A percentile compares a stretch with the other conserved stretches of the same genome.
Conservation (phyloP, 805 yeast genomes). For the Grigorovia yakushimaensis region DNA sequence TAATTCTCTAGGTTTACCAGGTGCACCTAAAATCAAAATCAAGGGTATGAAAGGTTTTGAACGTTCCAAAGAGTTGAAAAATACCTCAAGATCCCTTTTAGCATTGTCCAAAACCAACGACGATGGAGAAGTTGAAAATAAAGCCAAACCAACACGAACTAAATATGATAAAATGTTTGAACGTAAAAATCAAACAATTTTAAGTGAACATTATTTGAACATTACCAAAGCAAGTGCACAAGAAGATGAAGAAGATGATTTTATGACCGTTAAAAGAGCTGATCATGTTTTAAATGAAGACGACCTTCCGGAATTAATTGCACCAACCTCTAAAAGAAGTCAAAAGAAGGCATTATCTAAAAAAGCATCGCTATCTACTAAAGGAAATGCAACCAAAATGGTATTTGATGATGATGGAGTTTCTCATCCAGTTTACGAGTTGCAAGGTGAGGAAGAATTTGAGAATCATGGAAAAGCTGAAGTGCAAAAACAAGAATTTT, state of each 20-base stretch:
- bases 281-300: slow-evolving; percentile 63
- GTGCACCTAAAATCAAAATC: slow-evolving; percentile 87
- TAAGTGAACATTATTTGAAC: slow-evolving; percentile 79
- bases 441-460: slow-evolving; percentile 85
- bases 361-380: slow-evolving; percentile 53
- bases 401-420: slow-evolving; percentile 90
- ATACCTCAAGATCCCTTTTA: slow-evolving; percentile 62
- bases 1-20: slow-evolving; percentile 82
- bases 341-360: slow-evolving; percentile 80
- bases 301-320: slow-evolving; percentile 50
- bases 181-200: slow-evolving; percentile 83
- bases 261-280: slow-evolving; percentile 67
- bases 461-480: slow-evolving; percentile 56
- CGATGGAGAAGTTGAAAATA: slow-evolving; percentile 47
- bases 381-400: slow-evolving; percentile 67
- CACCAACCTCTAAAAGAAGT: slow-evolving; percentile 73
- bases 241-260: slow-evolving; percentile 54
- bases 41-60: slow-evolving; percentile 37
- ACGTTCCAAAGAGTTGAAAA: slow-evolving; percentile 61
- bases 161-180: slow-evolving; percentile 94
- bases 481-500: slow-evolving; percentile 56
- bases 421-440: slow-evolving; percentile 84
- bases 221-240: slow-evolving; percentile 44
- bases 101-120: slow-evolving; percentile 48
- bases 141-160: slow-evolving; percentile 47